phyloP scores from a whole-genome alignment of 768 basidiomycete genomes.

The Lentinula lateritia region DNA sequence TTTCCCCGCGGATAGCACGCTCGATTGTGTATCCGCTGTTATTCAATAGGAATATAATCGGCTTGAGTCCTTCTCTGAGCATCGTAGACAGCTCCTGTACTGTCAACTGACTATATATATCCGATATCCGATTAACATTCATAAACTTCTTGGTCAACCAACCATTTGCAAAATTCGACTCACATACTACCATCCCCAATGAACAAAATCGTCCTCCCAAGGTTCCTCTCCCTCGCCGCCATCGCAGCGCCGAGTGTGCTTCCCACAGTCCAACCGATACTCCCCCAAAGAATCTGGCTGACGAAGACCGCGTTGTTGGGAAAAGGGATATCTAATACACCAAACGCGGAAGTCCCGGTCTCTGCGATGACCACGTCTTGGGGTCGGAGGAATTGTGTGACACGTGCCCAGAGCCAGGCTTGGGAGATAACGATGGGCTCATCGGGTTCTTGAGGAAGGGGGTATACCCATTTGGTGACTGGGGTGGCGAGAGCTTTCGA shows the following conservation, averaged over 20 bases:
- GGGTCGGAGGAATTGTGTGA: constrained; percentile 64
- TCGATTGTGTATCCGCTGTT: constrained; percentile 88
- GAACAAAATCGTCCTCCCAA: constrained; percentile 74
- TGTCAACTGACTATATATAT: constrained; percentile 52
- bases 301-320: constrained; percentile 64
- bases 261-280: constrained; percentile 85
- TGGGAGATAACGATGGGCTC: constrained; percentile 30
- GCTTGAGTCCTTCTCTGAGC: constrained; percentile 64
- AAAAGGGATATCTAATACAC: constrained; percentile 73
- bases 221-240: constrained; percentile 59
- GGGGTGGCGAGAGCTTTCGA: neutral
- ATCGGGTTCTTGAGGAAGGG: constrained; percentile 18
- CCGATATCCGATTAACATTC: neutral
- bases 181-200: constrained; percentile 80
- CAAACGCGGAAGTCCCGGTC: constrained; percentile 80
- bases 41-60: constrained; percentile 81
- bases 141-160: neutral
- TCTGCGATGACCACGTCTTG: constrained; percentile 82
- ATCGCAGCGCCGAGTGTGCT: constrained; percentile 74
- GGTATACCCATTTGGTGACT: neutral
- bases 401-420: constrained; percentile 77
- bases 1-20: constrained; percentile 67
- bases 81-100: constrained; percentile 85
- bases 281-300: constrained; percentile 84
- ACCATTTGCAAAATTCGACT: constrained; percentile 17